phyloP scores from a whole-genome alignment of 2,329 filamentous ascomycete species.

The Cordyceps cicadae region DNA sequence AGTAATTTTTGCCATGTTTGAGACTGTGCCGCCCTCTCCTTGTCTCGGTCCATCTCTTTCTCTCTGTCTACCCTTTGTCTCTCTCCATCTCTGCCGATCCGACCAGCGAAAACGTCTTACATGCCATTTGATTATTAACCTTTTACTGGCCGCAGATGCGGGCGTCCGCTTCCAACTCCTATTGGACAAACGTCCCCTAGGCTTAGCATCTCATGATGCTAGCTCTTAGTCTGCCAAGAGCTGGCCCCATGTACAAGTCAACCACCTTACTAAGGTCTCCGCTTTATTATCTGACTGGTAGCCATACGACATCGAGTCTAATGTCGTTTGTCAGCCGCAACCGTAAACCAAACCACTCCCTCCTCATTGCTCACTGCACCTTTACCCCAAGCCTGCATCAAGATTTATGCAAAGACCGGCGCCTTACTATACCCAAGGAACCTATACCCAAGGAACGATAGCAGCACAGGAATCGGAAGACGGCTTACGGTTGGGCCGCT shows the following conservation, averaged over 20 bases:
- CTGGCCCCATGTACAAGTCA: not conserved
- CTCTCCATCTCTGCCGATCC: too few relatives aligned
- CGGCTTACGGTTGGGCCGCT: not conserved
- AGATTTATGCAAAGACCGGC: not conserved
- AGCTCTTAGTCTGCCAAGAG: slow-evolving; percentile 11
- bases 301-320: not conserved
- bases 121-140: not conserved
- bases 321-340: slow-evolving; percentile 9
- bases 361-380: too few relatives aligned
- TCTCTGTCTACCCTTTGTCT: too few relatives aligned
- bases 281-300: slow-evolving; percentile 5
- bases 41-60: too few relatives aligned
- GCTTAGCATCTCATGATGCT: slow-evolving; percentile 5
- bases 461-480: not conserved
- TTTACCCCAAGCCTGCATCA: slow-evolving; percentile 1
- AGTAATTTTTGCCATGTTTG: not conserved
- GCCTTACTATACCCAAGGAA: not conserved
- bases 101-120: too few relatives aligned
- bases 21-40: not conserved
- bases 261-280: slow-evolving; percentile 10
- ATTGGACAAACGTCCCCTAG: not conserved
- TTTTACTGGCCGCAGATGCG: not conserved
- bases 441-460: slow-evolving; percentile 1
- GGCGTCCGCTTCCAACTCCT: not conserved
- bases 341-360: not conserved